Conservation (phyloP, 2,329 filamentous ascomycete genomes). For the Pseudocercospora eumusae region DNA sequence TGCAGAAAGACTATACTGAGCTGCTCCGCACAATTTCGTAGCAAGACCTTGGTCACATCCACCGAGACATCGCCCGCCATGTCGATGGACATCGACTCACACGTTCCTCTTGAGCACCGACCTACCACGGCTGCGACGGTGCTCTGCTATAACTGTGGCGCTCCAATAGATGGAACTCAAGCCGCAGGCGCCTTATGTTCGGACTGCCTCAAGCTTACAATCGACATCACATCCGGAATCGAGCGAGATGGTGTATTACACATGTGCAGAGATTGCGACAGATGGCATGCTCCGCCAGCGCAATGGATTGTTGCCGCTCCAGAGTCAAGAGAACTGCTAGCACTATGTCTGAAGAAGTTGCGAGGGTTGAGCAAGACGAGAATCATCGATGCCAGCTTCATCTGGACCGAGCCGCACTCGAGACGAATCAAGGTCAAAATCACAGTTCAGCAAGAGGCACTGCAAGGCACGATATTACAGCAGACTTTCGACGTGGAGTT, state of each 20-base stretch:
- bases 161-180: slow-evolving; percentile 87
- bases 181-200: slow-evolving; percentile 86
- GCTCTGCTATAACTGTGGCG: slow-evolving; percentile 96
- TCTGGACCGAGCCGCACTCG: slow-evolving; percentile 98
- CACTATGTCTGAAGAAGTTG: slow-evolving; percentile 85
- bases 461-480: slow-evolving; percentile 72
- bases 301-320: slow-evolving; percentile 83
- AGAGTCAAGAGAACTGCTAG: slow-evolving; percentile 89
- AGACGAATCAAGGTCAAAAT: slow-evolving; percentile 90
- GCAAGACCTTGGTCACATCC: background rate
- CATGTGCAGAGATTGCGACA: slow-evolving; percentile 91
- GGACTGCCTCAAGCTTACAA: slow-evolving; percentile 91
- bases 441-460: slow-evolving; percentile 77
- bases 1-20: background rate
- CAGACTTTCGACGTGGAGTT: slow-evolving; percentile 96
- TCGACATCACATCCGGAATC: slow-evolving; percentile 89
- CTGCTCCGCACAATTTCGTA: background rate
- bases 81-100: slow-evolving; percentile 44
- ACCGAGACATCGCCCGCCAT: slow-evolving; percentile 28
- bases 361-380: slow-evolving; percentile 83
- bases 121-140: slow-evolving; percentile 60
- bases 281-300: slow-evolving; percentile 83
- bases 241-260: slow-evolving; percentile 87
- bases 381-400: slow-evolving; percentile 92
- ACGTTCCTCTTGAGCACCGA: slow-evolving; percentile 37